Base-by-base conservation (phyloP, 2,329 filamentous ascomycete genomes). In the Fusarium ambrosium region DNA sequence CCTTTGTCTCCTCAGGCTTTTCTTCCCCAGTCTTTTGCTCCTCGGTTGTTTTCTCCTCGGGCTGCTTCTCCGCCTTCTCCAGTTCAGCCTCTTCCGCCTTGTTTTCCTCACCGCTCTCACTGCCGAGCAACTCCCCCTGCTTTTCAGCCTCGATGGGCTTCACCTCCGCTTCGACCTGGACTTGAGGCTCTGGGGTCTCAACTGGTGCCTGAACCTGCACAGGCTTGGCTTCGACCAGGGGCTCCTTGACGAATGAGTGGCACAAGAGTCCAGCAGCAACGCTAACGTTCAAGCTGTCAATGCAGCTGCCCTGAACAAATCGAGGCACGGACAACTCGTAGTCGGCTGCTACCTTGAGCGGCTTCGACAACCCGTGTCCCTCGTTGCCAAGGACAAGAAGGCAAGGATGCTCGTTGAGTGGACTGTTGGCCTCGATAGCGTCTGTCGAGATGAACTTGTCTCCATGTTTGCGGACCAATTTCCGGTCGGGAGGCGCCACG, bases 221-320 rank as follows among this genome's bases (percentile, higher is more conserved):
- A 5, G 13, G 71, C 59, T 75, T 71, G 14, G 78, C 62, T 59
- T 64, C 62, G 48, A 53, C 37, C 37, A 66, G 63, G 5, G 69
- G 64, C 37, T 78, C 82, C 78, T 84, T 88, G 78, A 94, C 80
- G 79, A 97, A 94, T 0, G 92, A 87, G 73, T 92, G 89, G 71
- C 92, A 92, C 61, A 98, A 84, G 59, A 98, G 85, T 1, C 91
- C 95, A 8, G 94, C 91, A 2, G 97, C 96, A 22, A 97, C 95
- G 80, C 94, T 95, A 43, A 98, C 97, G 81, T 99, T 98, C 81
- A 99, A 84, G 82, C 95, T 98, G 82, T 98, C 96, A 4, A 99
- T 91, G 80, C 75, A 91, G 81, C 79, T 89, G 80, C 78, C 86
- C 72, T 80, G 85, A 48, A 82, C 88, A 74, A 82, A 89, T 81